Conservation (phyloP, 495 filamentous ascomycete species). For the Penicillium paxilli region DNA sequence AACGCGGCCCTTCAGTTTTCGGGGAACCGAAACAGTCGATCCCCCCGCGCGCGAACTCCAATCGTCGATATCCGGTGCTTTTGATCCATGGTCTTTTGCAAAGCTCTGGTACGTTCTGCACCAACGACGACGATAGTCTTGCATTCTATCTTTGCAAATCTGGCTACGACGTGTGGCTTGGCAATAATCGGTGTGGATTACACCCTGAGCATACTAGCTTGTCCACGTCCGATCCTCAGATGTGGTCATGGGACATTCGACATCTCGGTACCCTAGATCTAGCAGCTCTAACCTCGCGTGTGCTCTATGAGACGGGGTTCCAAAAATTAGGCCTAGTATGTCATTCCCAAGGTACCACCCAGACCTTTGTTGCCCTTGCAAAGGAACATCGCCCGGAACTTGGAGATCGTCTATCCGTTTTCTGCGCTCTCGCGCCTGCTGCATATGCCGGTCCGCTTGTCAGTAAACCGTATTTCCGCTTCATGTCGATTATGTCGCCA, state of each 20-base stretch:
- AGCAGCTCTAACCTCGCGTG: constrained; percentile 81
- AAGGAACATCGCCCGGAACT: constrained; percentile 92
- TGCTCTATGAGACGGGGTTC: constrained; percentile 81
- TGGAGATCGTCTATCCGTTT: constrained; percentile 81
- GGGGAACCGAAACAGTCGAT: constrained; percentile 14
- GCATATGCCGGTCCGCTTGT: constrained; percentile 89
- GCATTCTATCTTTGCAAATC: constrained; percentile 91
- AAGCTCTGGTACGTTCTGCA: constrained; percentile 83
- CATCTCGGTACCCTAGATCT: constrained; percentile 93
- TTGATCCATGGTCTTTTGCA: constrained; percentile 89
- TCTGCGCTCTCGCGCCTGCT: constrained; percentile 90
- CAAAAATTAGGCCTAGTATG: constrained; percentile 78
- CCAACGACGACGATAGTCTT: constrained; percentile 85
- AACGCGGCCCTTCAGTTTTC: constrained; percentile 36
- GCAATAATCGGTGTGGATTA: constrained; percentile 92
- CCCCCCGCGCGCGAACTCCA: constrained; percentile 17
- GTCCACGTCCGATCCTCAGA: constrained; percentile 73
- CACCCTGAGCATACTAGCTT: constrained; percentile 72
- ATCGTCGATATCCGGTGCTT: constrained; percentile 81
- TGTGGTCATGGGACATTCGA: constrained; percentile 97
- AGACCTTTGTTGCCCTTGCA: constrained; percentile 85
- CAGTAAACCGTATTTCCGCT: constrained; percentile 85
- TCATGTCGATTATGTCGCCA: constrained; percentile 81
- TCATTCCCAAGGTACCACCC: constrained; percentile 90
- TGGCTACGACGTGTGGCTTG: constrained; percentile 96